These are phyloP conservation scores for Aphanomyces stellatus DNA, from an alignment of 352 stramenopile species.

Conservation along the genomic window DNA sequence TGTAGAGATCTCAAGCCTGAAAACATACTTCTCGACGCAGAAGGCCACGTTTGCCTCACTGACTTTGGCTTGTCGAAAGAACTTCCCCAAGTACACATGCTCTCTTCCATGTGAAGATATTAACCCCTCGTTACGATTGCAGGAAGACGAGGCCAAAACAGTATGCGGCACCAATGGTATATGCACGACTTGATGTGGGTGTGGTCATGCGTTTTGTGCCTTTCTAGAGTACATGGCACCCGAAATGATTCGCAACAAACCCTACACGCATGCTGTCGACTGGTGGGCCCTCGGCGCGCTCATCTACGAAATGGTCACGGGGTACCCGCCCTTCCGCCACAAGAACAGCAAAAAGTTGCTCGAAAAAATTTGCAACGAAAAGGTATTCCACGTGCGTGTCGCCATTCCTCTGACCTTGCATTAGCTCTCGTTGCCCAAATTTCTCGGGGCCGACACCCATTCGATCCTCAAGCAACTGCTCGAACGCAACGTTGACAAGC, in stretches of 20 bases:
- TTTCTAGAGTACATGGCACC: slow-evolving; percentile 75
- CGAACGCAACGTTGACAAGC: slow-evolving; percentile 92
- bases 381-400: slow-evolving; percentile 25
- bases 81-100: slow-evolving; percentile 41
- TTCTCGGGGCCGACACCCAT: slow-evolving; percentile 76
- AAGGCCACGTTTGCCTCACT: slow-evolving; percentile 78
- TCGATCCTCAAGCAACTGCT: slow-evolving; percentile 96
- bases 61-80: slow-evolving; percentile 83
- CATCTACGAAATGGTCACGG: slow-evolving; percentile 84
- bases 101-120: slow-evolving; percentile 1
- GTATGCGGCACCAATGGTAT: slow-evolving; percentile 76
- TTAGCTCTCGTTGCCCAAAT: slow-evolving; percentile 65
- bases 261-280: slow-evolving; percentile 81
- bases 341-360: slow-evolving; percentile 84
- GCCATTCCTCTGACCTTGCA: not conserved
- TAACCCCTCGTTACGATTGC: slow-evolving; percentile 21
- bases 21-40: slow-evolving; percentile 68
- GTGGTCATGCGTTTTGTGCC: not conserved
- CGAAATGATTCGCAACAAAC: slow-evolving; percentile 77
- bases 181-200: not conserved
- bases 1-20: slow-evolving; percentile 74
- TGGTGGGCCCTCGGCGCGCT: slow-evolving; percentile 78
- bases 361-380: slow-evolving; percentile 82
- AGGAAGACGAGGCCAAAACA: slow-evolving; percentile 66
- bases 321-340: slow-evolving; percentile 70